Evolutionary conservation across 2,329 filamentous ascomycete genomes (phyloP).

Genomic region (Aspergillus sojae): DNA sequence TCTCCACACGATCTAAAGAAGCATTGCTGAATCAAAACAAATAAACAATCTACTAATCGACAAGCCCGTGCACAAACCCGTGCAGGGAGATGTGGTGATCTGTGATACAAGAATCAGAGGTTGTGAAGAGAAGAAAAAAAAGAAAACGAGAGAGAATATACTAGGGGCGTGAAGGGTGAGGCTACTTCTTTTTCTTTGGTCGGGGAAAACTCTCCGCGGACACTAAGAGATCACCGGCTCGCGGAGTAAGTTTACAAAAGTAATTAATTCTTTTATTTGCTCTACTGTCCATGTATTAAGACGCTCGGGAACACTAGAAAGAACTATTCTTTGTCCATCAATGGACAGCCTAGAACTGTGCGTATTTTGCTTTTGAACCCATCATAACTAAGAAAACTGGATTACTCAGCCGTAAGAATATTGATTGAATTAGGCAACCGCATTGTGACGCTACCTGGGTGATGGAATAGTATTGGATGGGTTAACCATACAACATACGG

Average conservation of each 20-base stretch:
- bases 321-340: not conserved
- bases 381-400: not conserved
- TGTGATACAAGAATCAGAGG: not conserved
- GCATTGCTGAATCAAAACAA: conserved; percentile 19
- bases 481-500: not conserved
- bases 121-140: conserved; percentile 4
- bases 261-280: not conserved
- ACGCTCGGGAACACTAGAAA: not conserved
- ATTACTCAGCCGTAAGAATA: conserved; percentile 9
- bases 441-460: not conserved
- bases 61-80: not conserved
- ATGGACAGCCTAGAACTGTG: not conserved
- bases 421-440: conserved; percentile 12
- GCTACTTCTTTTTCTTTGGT: conserved; percentile 3
- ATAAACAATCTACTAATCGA: not conserved
- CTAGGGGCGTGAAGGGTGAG: not conserved
- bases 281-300: not conserved
- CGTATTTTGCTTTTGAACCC: not conserved
- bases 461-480: not conserved
- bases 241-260: not conserved
- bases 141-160: conserved; percentile 4
- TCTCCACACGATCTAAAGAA: conserved; percentile 16
- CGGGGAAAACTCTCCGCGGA: conserved; percentile 3
- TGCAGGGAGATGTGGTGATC: not conserved
- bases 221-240: conserved; percentile 1